Evolutionary conservation across 2,329 filamentous ascomycete genomes (phyloP).

Genomic region (Ophiostoma piceae): DNA sequence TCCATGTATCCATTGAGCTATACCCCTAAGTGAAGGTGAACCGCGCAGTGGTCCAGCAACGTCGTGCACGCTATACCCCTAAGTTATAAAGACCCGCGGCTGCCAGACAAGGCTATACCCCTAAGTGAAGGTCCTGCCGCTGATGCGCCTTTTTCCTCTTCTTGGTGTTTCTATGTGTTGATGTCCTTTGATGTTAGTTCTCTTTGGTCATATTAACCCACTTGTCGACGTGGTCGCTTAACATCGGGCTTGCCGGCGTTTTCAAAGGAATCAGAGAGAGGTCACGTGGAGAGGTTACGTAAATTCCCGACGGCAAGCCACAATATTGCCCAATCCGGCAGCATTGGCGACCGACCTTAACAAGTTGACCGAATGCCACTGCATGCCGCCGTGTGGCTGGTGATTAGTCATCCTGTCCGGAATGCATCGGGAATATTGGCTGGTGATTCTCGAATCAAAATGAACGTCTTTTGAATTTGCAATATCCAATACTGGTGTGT

Average conservation of each 20-base stretch:
- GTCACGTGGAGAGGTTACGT: not conserved
- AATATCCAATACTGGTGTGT: not conserved
- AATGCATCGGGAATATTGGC: not conserved
- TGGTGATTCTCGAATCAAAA: not conserved
- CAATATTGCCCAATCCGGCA: not conserved
- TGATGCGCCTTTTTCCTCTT: constrained; percentile 4
- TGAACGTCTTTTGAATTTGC: not conserved
- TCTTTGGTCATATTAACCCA: constrained; percentile 8
- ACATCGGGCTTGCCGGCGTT: not conserved
- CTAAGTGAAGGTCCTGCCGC: constrained; percentile 27
- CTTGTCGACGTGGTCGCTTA: constrained; percentile 5
- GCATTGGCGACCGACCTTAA: not conserved
- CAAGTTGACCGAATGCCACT: not conserved
- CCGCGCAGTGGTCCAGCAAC: constrained; percentile 5
- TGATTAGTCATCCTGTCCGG: not conserved
- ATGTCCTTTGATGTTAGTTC: constrained; percentile 1
- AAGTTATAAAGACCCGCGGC: constrained; percentile 2
- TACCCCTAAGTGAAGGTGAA: constrained; percentile 27
- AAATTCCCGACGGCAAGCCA: constrained; percentile 3
- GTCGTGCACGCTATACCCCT: constrained; percentile 12
- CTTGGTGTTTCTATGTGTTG: not conserved
- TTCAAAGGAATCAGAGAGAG: not conserved
- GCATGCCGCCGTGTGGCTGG: constrained; percentile 2
- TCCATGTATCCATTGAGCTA: constrained; percentile 19
- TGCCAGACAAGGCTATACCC: constrained; percentile 25